Percentiles rank a stretch among this genome's conserved stretches.
Evolutionary conservation across 1,139 yeast genomes (phyloP).

Genomic region (Candida tunisiensis): DNA sequence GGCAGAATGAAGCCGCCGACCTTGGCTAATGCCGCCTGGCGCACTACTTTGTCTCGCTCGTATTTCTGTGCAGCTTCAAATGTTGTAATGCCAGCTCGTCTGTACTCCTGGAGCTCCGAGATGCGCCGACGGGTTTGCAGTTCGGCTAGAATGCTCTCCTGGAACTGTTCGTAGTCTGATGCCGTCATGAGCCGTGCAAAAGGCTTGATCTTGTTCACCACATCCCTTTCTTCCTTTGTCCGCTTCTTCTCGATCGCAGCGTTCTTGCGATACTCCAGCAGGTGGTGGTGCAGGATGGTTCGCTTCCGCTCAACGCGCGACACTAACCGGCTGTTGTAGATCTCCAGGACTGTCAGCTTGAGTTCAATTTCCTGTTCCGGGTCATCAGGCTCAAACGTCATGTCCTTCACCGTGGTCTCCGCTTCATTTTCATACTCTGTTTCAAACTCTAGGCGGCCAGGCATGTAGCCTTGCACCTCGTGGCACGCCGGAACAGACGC

Average conservation of each 20-base stretch:
- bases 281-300: slow-evolving; percentile 52
- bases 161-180: slow-evolving; percentile 59
- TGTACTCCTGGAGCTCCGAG: slow-evolving; percentile 84
- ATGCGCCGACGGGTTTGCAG: slow-evolving; percentile 66
- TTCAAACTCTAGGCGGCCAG: slow-evolving; percentile 93
- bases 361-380: slow-evolving; percentile 75
- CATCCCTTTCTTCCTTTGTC: slow-evolving; percentile 77
- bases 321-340: slow-evolving; percentile 77
- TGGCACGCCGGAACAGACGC: slow-evolving; percentile 95
- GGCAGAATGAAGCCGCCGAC: slow-evolving; percentile 5
- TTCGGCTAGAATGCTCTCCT: slow-evolving; percentile 60
- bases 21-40: slow-evolving; percentile 13
- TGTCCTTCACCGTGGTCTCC: slow-evolving; percentile 82
- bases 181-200: slow-evolving; percentile 69
- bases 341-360: slow-evolving; percentile 72
- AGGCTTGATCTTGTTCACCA: slow-evolving; percentile 58
- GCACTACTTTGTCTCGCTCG: slow-evolving; percentile 65
- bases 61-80: slow-evolving; percentile 71
- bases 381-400: slow-evolving; percentile 91
- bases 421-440: slow-evolving; percentile 96
- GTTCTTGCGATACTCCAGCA: slow-evolving; percentile 75
- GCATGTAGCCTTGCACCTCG: slow-evolving; percentile 96
- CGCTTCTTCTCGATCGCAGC: slow-evolving; percentile 62
- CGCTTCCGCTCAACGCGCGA: slow-evolving; percentile 89
- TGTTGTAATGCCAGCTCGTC: slow-evolving; percentile 74